Base-by-base conservation (phyloP, 148 eudicot genomes). In the Hydrangea macrophylla region DNA sequence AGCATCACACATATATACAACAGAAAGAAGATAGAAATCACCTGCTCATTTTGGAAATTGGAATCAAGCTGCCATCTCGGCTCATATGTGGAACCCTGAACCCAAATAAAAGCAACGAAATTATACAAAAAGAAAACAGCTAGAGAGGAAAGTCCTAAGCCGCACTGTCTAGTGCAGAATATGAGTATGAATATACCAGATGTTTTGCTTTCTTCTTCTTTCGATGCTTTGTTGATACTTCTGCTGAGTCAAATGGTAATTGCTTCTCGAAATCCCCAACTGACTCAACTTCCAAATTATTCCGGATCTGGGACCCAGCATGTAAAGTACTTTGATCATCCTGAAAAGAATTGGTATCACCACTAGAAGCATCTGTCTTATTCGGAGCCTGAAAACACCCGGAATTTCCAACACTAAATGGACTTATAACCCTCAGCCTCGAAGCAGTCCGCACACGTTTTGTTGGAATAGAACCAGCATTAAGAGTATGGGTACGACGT, bases 381-480 rank as follows among this genome's bases (percentile, higher is more conserved):
- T 72, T 82, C 28, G 89, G 82, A 42, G 73, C 78, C 62, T 88
- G 90, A 63, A 80, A n/a, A 64, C 63, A 63, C 56, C 88, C 88
- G 64, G 88, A 69, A 71, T 88, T 60, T 37, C 81, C 96, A 37
- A 79, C 76, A 74, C 70, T 76, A 58, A 79, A 86, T 33, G 91
- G 91, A 58, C 91, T 81, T 2, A 74, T 48, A 76, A 87, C 78
- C 72, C 99, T 94, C 70, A 78, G 93, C 74, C 98, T 86, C 58
- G 92, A 82, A 67, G 97, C 92, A 78, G 99, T 94, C 13, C 93
- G 89, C 50, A 87, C 73, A 39, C 95, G 89, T 78, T 90, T 90
- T 36, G 93, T 88, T 61, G 96, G 97, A 75, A 89, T 78, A 45
- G 86, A 69, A 72, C 86, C 82, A 68, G 71, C 82, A 78, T 81